A percentile compares a stretch with the other conserved stretches of the same genome.
These are phyloP conservation scores for Corylus heterophylla DNA, from an alignment of 306 rosid species.

Conservation along the genomic window DNA sequence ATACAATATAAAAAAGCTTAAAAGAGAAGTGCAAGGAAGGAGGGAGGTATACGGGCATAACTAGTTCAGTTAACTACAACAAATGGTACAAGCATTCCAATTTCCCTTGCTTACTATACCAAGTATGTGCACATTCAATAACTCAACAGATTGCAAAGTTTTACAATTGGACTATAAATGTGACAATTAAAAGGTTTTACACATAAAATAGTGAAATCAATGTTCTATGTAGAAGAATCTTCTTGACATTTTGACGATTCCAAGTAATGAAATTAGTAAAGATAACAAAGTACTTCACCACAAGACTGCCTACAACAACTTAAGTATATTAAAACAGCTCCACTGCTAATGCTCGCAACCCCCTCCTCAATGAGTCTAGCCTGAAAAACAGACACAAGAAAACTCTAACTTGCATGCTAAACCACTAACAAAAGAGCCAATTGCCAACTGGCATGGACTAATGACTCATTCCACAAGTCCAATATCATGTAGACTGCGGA, in stretches of 20 bases:
- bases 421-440: neutral
- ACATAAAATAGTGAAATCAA: neutral
- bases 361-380: neutral
- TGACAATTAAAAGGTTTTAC: no score
- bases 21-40: neutral
- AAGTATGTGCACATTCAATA: neutral
- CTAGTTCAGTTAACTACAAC: neutral
- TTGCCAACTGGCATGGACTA: neutral
- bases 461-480: constrained; percentile 9
- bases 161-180: no score
- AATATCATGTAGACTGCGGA: neutral
- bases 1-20: constrained; percentile 15
- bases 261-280: neutral
- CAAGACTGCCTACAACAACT: neutral
- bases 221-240: neutral
- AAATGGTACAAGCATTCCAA: neutral
- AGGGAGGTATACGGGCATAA: no score
- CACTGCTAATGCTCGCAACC: neutral
- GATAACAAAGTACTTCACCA: neutral
- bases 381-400: neutral
- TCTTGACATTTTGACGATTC: neutral
- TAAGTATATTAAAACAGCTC: neutral
- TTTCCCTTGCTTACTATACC: neutral
- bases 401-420: neutral
- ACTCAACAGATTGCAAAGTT: neutral